Conservation (phyloP, 768 basidiomycete genomes). For the Ephemerocybe angulata region DNA sequence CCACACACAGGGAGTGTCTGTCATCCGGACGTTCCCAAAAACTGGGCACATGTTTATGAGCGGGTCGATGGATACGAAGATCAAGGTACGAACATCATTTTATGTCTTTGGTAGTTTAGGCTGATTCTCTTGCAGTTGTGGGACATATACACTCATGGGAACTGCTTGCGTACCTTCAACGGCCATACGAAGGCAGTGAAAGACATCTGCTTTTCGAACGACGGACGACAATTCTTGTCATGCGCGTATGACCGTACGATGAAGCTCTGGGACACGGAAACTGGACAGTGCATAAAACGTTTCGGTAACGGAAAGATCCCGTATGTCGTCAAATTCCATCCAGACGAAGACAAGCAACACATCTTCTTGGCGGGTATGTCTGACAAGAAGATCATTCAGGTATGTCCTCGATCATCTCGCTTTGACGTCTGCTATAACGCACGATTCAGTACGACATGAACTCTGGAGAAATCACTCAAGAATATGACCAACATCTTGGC, state of each 20-base stretch:
- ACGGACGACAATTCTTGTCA: constrained; percentile 84
- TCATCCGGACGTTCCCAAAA: constrained; percentile 86
- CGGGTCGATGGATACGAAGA: constrained; percentile 97
- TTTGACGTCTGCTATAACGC: not conserved
- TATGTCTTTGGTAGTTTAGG: constrained; percentile 1
- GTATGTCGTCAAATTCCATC: constrained; percentile 93
- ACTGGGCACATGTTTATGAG: constrained; percentile 91
- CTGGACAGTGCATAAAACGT: constrained; percentile 93
- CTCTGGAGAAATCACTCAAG: constrained; percentile 92
- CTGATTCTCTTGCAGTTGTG: constrained; percentile 65
- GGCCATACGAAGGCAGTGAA: constrained; percentile 97
- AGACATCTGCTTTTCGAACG: constrained; percentile 93
- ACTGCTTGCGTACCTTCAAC: constrained; percentile 94
- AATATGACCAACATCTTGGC: constrained; percentile 97
- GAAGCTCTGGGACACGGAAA: constrained; percentile 99
- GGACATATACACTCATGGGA: constrained; percentile 96
- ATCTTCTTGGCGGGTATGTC: constrained; percentile 98
- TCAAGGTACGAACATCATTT: constrained; percentile 60
- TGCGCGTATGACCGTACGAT: constrained; percentile 96
- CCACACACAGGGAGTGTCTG: constrained; percentile 94
- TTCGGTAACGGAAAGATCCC: constrained; percentile 98
- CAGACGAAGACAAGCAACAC: constrained; percentile 93
- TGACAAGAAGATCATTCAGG: constrained; percentile 99
- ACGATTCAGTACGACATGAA: constrained; percentile 85
- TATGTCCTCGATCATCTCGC: constrained; percentile 29